Percentiles rank a stretch among this genome's conserved stretches.
phyloP scores from a whole-genome alignment of 768 basidiomycete genomes.

The Gloeostereum incarnatum region DNA sequence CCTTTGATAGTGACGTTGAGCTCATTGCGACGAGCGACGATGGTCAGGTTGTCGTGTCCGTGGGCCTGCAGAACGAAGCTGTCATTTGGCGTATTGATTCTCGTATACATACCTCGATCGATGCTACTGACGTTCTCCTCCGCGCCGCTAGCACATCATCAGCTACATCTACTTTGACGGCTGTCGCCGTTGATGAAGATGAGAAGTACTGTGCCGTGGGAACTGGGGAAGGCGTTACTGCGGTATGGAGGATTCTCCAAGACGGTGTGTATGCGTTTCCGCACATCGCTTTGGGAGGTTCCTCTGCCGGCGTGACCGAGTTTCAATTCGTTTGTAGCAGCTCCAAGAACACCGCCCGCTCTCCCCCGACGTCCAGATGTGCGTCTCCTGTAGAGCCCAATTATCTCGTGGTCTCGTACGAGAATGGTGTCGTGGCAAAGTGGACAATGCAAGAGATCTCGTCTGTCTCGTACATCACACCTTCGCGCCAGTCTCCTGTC shows the following conservation, averaged over 20 bases:
- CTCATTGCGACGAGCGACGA: constrained; percentile 64
- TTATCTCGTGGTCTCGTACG: constrained; percentile 42
- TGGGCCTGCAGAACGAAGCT: constrained; percentile 74
- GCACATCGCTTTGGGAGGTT: constrained; percentile 30
- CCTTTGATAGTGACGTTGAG: constrained; percentile 76
- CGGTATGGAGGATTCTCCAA: constrained; percentile 48
- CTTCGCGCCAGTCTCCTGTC: constrained; percentile 32
- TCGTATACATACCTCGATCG: constrained; percentile 37
- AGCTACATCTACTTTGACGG: constrained; percentile 42
- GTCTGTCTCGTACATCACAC: constrained; percentile 27
- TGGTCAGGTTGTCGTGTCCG: constrained; percentile 55
- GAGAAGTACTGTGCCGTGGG: constrained; percentile 66
- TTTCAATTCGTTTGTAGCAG: constrained; percentile 36
- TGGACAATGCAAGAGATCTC: constrained; percentile 34
- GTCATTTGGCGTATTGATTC: constrained; percentile 48
- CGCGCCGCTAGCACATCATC: constrained; percentile 39
- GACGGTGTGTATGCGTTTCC: constrained; percentile 25
- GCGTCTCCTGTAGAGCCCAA: constrained; percentile 19
- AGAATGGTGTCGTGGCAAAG: constrained; percentile 46
- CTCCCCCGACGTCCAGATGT: constrained; percentile 20
- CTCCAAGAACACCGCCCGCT: constrained; percentile 1
- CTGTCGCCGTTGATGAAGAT: constrained; percentile 50
- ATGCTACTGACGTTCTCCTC: constrained; percentile 43
- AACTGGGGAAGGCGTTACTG: constrained; percentile 55
- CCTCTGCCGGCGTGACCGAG: constrained; percentile 41